Percentiles rank a stretch among this genome's conserved stretches.
These are phyloP conservation scores for Microbotryum saponariae DNA, from an alignment of 1,284 basidiomycete genomes.

Conservation along the genomic window DNA sequence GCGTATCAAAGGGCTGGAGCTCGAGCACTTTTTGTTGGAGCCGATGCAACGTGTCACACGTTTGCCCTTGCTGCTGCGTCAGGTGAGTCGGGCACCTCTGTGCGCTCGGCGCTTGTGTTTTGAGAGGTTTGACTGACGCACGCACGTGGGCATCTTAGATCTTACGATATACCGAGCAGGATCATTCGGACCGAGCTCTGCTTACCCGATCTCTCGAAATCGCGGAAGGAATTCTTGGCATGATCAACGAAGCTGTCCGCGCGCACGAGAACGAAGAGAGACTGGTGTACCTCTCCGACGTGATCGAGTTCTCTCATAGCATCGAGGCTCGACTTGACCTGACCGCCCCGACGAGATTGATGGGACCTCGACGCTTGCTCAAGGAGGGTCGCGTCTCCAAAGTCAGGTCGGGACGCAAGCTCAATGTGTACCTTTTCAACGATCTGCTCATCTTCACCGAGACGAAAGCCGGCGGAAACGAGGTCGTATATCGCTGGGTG, in stretches of 20 bases:
- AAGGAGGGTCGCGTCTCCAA: constrained; percentile 73
- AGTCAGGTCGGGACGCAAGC: constrained; percentile 65
- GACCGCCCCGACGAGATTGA: constrained; percentile 74
- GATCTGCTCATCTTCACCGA: constrained; percentile 39
- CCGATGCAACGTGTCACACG: constrained; percentile 95
- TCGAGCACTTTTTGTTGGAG: constrained; percentile 80
- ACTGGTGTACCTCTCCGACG: constrained; percentile 61
- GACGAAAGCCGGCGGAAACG: background rate
- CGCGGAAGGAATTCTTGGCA: constrained; percentile 63
- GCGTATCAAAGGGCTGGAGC: constrained; percentile 67
- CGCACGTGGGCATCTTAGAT: constrained; percentile 49
- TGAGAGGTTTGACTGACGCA: background rate
- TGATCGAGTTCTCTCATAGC: constrained; percentile 45
- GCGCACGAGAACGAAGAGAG: constrained; percentile 71
- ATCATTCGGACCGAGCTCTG: constrained; percentile 49
- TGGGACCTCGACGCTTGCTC: constrained; percentile 65
- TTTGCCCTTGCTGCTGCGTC: constrained; percentile 79
- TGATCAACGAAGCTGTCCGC: constrained; percentile 83
- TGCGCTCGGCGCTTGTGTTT: background rate
- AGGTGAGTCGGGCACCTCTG: constrained; percentile 45
- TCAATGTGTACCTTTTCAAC: constrained; percentile 47
- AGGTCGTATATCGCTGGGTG: constrained; percentile 29
- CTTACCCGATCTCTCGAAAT: constrained; percentile 55
- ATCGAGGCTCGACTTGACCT: constrained; percentile 58
- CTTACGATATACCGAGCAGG: constrained; percentile 63